Evolutionary conservation across 2,329 filamentous ascomycete species (phyloP).

Genomic region (Exophiala xenobiotica): DNA sequence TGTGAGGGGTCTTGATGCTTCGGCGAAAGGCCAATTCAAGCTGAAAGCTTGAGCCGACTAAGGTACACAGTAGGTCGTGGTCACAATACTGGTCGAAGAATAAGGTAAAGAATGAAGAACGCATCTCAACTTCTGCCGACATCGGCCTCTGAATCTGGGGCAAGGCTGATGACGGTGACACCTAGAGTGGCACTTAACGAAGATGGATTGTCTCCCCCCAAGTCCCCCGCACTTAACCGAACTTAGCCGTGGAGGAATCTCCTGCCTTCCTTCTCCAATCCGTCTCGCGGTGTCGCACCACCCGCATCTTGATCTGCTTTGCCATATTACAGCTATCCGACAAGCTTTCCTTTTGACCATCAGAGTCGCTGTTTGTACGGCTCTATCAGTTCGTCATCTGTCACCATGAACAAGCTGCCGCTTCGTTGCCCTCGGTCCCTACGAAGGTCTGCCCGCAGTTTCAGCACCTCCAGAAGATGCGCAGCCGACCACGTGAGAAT

Average conservation of each 20-base stretch:
- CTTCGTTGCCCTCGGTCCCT: neutral
- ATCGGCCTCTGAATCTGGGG: neutral
- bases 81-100: too few relatives aligned
- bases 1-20: conserved; percentile 28
- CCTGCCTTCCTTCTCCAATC: neutral
- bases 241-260: conserved; percentile 1
- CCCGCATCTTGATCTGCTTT: neutral
- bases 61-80: too few relatives aligned
- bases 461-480: conserved; percentile 32
- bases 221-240: conserved; percentile 4
- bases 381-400: too few relatives aligned
- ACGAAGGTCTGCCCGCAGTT: conserved; percentile 14
- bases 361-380: too few relatives aligned
- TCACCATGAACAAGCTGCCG: conserved; percentile 13
- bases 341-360: too few relatives aligned
- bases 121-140: conserved; percentile 2
- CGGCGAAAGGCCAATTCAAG: conserved; percentile 29
- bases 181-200: too few relatives aligned
- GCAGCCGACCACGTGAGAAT: conserved; percentile 52
- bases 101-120: neutral
- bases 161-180: too few relatives aligned
- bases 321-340: too few relatives aligned
- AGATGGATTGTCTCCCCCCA: too few relatives aligned
- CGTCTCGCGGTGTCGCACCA: too few relatives aligned
- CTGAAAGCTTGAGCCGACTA: conserved; percentile 23